Evolutionary conservation across 257 asterid species (phyloP).

Genomic region (Forsythia viridissima): DNA sequence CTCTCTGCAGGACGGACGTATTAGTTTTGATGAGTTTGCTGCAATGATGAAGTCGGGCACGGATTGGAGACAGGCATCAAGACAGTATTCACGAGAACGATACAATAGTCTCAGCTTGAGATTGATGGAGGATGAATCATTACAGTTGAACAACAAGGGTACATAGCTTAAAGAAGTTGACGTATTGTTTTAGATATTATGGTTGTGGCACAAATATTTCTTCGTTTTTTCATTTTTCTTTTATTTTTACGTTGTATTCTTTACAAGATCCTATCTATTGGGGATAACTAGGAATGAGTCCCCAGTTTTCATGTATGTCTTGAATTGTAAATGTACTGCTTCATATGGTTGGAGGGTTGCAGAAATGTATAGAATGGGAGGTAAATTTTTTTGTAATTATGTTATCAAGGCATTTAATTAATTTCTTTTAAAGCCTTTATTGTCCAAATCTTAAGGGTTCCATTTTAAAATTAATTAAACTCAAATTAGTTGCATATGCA

Average conservation of each 20-base stretch:
- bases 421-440: not conserved
- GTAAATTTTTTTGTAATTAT: not conserved
- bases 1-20: slow-evolving; percentile 63
- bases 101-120: slow-evolving; percentile 58
- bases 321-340: not conserved
- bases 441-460: not conserved
- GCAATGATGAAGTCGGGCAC: slow-evolving; percentile 75
- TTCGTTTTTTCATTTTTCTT: not conserved
- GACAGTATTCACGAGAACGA: slow-evolving; percentile 68
- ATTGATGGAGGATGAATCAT: slow-evolving; percentile 49
- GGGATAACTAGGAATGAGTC: not conserved
- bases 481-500: too few species aligned
- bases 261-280: slow-evolving; percentile 12
- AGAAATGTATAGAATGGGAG: not conserved
- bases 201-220: not conserved
- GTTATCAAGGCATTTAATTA: not conserved
- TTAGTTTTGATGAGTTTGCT: slow-evolving; percentile 59
- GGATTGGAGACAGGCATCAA: slow-evolving; percentile 71
- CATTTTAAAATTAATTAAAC: not conserved
- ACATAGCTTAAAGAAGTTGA: slow-evolving; percentile 16
- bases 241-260: not conserved
- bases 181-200: not conserved
- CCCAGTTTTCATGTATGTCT: slow-evolving; percentile 7
- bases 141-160: slow-evolving; percentile 27
- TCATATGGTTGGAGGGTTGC: slow-evolving; percentile 6